Base-by-base conservation (phyloP, 208 protist genomes). In the Zelonia costaricensis region DNA sequence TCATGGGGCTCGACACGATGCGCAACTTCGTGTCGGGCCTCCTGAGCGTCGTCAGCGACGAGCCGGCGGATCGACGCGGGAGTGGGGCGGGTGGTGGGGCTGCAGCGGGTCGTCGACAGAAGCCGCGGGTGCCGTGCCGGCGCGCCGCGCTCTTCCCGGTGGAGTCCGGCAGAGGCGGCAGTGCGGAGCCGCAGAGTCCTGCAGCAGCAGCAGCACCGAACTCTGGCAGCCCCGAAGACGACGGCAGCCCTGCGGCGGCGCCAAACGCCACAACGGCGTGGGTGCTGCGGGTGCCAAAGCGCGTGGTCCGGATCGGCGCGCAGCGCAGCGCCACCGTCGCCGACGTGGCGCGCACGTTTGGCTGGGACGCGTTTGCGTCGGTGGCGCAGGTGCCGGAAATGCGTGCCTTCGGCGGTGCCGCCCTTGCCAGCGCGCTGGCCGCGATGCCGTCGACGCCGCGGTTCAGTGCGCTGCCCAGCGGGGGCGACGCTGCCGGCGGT, bases 21-120 rank as follows among this genome's bases (percentile, higher is more conserved):
- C 77, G 84, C 46, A 78, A 74, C 25, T 88, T 94, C 56, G 74
- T 93, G 12, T 84, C 78, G 3, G 86, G 87, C 58, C 55, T 91
- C 9, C 58, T 91, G 33, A 67, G 76, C 23, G 68, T 49, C 28
- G 79, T 82, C 53, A 43, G 63, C 36, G 53, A 58, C 45, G 48
- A 33, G 10, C 43, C 59, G 3, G 33, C 27, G 23, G 43, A 52
- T 28, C 27, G 30, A 10, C 22, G 22, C 13, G 51, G 35, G 20
- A 28, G 60, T 16, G 42, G 46, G 20, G 44, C 39, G 12, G 25
- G 35, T 25, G 28, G 28, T 7, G 23, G 30, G 18, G 20, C 51
- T 4, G 45, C 47, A 15, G 36, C 65, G 40, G 62, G 54, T 48
- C 71, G 63, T 20, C 74, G 73, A 4, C 73, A 75, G 43, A 87